Conservation (phyloP, 108 stramenopile species). For the Fistulifera solaris region DNA sequence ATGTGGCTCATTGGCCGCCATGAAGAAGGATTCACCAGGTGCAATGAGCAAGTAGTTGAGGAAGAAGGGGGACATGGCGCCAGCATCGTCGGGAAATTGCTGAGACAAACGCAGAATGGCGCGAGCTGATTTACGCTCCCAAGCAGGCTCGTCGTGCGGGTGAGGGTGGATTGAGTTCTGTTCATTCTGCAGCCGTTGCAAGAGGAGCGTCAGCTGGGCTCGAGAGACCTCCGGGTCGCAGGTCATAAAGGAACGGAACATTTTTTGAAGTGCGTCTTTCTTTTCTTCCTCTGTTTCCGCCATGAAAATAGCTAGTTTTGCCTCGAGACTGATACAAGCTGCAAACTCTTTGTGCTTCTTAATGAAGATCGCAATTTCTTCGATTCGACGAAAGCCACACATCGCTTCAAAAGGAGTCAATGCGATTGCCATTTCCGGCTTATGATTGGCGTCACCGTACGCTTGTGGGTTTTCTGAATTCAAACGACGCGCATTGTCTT, state of each 20-base stretch:
- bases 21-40: conserved; percentile 84
- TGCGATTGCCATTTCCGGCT: conserved; percentile 99
- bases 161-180: conserved; percentile 33
- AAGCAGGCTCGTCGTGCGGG: conserved; percentile 39
- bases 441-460: conserved; percentile 97
- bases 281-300: conserved; percentile 16
- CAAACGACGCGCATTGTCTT: conserved; percentile 70
- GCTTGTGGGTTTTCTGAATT: conserved; percentile 66
- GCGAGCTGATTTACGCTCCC: conserved; percentile 61
- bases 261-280: conserved; percentile 46
- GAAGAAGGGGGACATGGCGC: conserved; percentile 84
- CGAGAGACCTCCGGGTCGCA: conserved; percentile 40
- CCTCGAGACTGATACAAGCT: conserved; percentile 67
- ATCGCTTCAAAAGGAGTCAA: conserved; percentile 93
- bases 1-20: conserved; percentile 90
- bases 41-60: conserved; percentile 74
- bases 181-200: conserved; percentile 58
- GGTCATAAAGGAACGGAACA: conserved; percentile 81
- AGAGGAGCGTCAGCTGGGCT: conserved; percentile 41
- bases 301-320: conserved; percentile 62
- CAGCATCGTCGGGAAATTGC: conserved; percentile 86
- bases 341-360: conserved; percentile 86
- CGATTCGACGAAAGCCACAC: conserved; percentile 90
- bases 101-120: conserved; percentile 68
- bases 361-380: conserved; percentile 65